These are phyloP conservation scores for Diaporthe vaccinii DNA, from an alignment of 2,329 filamentous ascomycete species.

Conservation along the genomic window DNA sequence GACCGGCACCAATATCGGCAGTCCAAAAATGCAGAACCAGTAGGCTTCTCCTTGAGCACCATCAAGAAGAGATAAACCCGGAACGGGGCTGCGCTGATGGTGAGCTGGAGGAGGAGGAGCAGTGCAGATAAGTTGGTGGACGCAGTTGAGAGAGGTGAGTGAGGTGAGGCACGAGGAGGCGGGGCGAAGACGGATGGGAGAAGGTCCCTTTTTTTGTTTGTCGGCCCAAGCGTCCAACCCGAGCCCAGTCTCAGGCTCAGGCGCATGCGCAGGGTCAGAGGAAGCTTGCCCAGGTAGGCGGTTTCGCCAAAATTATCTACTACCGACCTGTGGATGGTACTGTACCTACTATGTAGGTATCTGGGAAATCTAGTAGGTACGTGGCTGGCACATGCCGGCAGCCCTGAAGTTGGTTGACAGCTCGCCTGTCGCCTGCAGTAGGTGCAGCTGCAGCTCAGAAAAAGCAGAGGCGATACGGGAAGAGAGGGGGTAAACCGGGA, in stretches of 20 bases:
- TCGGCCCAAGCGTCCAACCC: constrained; percentile 16
- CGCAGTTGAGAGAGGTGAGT: neutral
- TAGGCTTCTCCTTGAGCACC: neutral
- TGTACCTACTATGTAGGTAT: neutral
- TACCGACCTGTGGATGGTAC: neutral
- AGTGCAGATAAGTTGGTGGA: neutral
- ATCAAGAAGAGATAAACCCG: neutral
- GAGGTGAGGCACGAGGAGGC: neutral
- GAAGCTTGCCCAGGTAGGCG: neutral
- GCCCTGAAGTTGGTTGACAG: constrained; percentile 29
- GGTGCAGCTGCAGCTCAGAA: constrained; percentile 24
- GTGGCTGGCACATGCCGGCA: constrained; percentile 31
- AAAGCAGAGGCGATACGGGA: constrained; percentile 17
- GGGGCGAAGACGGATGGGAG: neutral
- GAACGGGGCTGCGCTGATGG: neutral
- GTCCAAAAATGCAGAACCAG: neutral
- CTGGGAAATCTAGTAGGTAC: neutral
- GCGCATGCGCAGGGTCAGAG: neutral
- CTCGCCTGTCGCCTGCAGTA: constrained; percentile 27
- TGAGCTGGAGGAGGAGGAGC: neutral
- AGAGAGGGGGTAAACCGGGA: neutral
- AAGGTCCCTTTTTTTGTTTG: constrained; percentile 5
- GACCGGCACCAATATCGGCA: neutral
- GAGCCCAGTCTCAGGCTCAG: neutral
- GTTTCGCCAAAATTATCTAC: neutral